Conservation (phyloP, 345 rosid species). For the Eucalyptus tenuipes region DNA sequence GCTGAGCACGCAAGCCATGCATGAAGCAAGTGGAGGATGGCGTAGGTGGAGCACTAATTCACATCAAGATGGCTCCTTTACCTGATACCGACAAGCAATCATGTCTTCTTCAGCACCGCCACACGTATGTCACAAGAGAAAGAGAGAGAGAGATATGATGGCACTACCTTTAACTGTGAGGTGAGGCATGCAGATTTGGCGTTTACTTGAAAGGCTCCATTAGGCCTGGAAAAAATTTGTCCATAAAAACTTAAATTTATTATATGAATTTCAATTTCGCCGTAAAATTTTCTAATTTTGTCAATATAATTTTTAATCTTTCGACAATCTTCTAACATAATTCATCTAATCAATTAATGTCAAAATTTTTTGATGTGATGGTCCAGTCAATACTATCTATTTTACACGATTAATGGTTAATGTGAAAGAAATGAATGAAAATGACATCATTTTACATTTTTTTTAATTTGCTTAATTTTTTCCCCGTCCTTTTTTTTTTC, state of each 20-base stretch:
- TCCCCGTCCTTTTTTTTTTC: background rate
- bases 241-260: background rate
- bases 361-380: fast-evolving
- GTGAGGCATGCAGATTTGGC: background rate
- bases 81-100: background rate
- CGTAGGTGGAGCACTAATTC: background rate
- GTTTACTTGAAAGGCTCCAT: background rate
- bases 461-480: background rate
- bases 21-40: background rate
- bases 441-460: background rate
- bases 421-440: background rate
- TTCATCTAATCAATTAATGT: background rate
- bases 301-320: background rate
- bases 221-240: background rate
- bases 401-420: fast-evolving
- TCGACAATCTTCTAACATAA: background rate
- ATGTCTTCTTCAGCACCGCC: background rate
- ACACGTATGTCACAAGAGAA: background rate
- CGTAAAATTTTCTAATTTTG: background rate
- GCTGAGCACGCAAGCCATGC: background rate
- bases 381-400: background rate
- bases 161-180: background rate
- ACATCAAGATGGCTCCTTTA: background rate
- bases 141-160: background rate
- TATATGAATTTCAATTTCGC: background rate